Evolutionary conservation across 306 rosid species (phyloP).

Genomic region (Fagus crenata): DNA sequence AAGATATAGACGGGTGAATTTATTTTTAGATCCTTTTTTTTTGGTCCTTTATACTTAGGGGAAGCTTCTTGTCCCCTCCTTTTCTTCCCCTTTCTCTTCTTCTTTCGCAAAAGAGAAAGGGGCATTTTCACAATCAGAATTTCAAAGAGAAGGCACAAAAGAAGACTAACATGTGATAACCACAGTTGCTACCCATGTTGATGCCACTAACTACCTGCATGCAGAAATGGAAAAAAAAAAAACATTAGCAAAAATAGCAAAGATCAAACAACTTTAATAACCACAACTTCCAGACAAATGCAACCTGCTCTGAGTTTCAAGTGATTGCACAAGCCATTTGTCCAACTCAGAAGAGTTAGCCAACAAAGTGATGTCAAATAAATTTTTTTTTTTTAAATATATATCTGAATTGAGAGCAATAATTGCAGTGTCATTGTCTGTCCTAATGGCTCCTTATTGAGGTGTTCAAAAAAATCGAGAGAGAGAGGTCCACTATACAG

Average conservation of each 20-base stretch:
- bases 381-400: too few relatives aligned
- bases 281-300: background rate
- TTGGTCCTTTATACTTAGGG: background rate
- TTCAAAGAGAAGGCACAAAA: background rate
- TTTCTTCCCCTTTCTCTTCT: slow-evolving; percentile 3
- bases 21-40: background rate
- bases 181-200: slow-evolving; percentile 91
- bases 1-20: background rate
- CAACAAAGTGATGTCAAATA: background rate
- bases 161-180: slow-evolving; percentile 72
- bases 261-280: slow-evolving; percentile 4
- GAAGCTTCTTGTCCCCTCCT: background rate
- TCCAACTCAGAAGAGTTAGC: background rate
- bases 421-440: background rate
- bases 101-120: background rate
- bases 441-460: background rate
- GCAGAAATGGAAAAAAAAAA: slow-evolving; percentile 15
- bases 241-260: slow-evolving; percentile 23
- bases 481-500: background rate
- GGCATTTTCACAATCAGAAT: background rate
- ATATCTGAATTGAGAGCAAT: slow-evolving; percentile 1
- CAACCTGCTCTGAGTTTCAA: background rate
- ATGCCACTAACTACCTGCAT: slow-evolving; percentile 92
- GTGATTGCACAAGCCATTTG: slow-evolving; percentile 4
- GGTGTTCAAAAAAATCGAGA: background rate